Evolutionary conservation across 176 grass and related monocot genomes (phyloP).

Genomic region (Lolium multiflorum): DNA sequence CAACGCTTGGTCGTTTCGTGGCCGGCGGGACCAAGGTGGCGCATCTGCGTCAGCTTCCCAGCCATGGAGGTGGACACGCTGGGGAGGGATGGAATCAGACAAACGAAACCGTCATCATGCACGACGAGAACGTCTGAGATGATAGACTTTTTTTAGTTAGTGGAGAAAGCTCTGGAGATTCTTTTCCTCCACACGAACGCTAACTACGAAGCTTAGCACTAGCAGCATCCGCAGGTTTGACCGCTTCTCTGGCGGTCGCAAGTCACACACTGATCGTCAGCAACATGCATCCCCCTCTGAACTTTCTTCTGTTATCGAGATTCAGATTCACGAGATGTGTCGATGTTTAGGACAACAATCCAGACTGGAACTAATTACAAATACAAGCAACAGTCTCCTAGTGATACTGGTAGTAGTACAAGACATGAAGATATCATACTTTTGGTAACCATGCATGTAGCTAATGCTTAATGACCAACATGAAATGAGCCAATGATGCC

Average conservation of each 20-base stretch:
- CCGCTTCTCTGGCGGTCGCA: background rate
- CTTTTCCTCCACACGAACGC: background rate
- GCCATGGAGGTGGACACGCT: background rate
- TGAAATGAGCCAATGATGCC: background rate
- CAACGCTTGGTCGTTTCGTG: background rate
- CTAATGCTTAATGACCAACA: background rate
- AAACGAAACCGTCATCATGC: background rate
- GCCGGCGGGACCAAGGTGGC: background rate
- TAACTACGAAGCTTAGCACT: background rate
- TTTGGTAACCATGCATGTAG: background rate
- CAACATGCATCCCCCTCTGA: background rate
- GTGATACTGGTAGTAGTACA: too few species aligned
- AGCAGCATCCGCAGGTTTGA: background rate
- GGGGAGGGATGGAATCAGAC: background rate
- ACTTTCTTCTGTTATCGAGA: background rate
- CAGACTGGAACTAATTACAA: background rate
- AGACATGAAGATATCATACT: background rate
- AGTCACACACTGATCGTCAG: background rate
- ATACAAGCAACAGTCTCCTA: too few species aligned
- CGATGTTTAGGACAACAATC: background rate
- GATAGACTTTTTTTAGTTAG: background rate
- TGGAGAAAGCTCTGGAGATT: slow-evolving; percentile 11
- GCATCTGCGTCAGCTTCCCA: slow-evolving; percentile 3
- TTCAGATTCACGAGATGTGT: background rate
- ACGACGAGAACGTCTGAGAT: background rate